phyloP scores from a whole-genome alignment of 73 alveolate species.

The Blepharisma japonicum region DNA sequence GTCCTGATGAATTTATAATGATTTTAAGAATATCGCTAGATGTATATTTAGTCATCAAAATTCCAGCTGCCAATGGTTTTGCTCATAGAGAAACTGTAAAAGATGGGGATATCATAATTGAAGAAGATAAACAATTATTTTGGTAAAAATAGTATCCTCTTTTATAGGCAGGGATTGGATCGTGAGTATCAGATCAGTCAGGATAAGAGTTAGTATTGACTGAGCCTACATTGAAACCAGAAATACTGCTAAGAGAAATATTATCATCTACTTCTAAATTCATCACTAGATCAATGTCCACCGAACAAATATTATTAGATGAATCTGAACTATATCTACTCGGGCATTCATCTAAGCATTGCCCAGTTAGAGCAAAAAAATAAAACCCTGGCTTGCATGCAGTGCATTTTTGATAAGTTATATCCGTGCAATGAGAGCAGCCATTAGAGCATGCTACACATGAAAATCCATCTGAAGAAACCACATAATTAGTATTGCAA shows the following conservation, averaged over 20 bases:
- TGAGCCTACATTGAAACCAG: neutral
- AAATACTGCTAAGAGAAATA: neutral
- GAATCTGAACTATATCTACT: neutral
- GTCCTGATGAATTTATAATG: no score
- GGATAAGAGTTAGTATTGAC: no score
- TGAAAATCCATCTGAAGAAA: no score
- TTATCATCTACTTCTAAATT: neutral
- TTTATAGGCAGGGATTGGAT: neutral
- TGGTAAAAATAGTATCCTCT: constrained; percentile 8
- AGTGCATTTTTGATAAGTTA: no score
- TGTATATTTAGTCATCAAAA: neutral
- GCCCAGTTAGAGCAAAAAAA: no score
- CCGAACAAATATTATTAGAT: neutral
- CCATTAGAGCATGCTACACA: neutral
- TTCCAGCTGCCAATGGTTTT: neutral
- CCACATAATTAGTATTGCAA: neutral
- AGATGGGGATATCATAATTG: neutral
- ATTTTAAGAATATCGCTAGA: no score
- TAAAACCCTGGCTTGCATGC: no score
- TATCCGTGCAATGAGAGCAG: neutral
- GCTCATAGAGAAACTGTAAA: neutral
- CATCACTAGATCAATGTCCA: neutral
- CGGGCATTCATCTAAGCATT: no score
- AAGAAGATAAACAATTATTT: no score
- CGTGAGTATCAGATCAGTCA: neutral